phyloP scores from a whole-genome alignment of 805 yeast species.

The Lachancea waltii region DNA sequence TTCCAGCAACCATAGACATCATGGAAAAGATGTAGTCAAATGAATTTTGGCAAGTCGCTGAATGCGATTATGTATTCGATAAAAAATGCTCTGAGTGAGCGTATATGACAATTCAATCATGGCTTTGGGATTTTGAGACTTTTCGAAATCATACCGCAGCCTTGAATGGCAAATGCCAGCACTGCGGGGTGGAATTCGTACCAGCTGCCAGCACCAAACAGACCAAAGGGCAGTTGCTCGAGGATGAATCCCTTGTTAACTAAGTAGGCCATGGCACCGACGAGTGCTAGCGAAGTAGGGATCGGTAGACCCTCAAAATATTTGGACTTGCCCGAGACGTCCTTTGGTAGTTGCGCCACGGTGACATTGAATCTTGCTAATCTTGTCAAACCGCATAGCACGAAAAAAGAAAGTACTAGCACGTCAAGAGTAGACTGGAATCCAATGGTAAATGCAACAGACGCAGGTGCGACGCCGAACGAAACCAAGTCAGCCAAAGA shows the following conservation, averaged over 20 bases:
- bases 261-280: slow-evolving; percentile 61
- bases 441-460: slow-evolving; percentile 87
- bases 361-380: slow-evolving; percentile 94
- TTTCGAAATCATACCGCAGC: slow-evolving; percentile 88
- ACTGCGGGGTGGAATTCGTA: slow-evolving; percentile 73
- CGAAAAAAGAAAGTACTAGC: slow-evolving; percentile 71
- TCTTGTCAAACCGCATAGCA: slow-evolving; percentile 87
- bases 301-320: slow-evolving; percentile 96
- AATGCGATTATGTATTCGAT: too few species aligned
- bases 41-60: too few species aligned
- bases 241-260: slow-evolving; percentile 47
- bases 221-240: slow-evolving; percentile 60
- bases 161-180: slow-evolving; percentile 62
- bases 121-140: slow-evolving; percentile 88
- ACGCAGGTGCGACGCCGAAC: slow-evolving; percentile 93
- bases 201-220: slow-evolving; percentile 44
- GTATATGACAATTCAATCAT: too few species aligned
- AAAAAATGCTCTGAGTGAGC: too few species aligned
- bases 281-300: slow-evolving; percentile 78
- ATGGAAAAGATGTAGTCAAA: too few species aligned
- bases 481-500: slow-evolving; percentile 92
- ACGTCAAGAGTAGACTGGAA: slow-evolving; percentile 79
- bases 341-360: slow-evolving; percentile 88
- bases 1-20: too few species aligned
- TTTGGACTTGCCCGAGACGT: slow-evolving; percentile 74